Percentiles rank a stretch among this genome's conserved stretches.
phyloP scores from a whole-genome alignment of 345 rosid genomes.

The Noccaea caerulescens region DNA sequence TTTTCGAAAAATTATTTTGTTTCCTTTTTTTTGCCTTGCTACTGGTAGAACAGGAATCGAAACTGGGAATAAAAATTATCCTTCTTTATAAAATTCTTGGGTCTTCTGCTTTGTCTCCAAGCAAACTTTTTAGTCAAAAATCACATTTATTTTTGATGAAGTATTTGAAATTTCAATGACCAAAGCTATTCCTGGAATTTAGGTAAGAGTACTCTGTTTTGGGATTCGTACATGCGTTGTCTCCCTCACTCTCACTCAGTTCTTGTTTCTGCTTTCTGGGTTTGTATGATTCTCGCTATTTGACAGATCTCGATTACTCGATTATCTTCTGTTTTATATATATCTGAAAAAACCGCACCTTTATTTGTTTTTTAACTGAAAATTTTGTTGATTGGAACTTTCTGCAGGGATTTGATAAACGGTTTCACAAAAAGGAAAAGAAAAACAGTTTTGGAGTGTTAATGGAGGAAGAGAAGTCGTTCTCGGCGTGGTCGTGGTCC shows the following conservation, averaged over 20 bases:
- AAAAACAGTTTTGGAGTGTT: background rate
- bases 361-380: conserved; percentile 23
- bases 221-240: conserved; percentile 1
- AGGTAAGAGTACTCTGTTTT: conserved; percentile 43
- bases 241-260: conserved; percentile 16
- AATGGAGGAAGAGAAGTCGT: conserved; percentile 66
- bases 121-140: conserved; percentile 50
- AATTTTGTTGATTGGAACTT: background rate
- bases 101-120: conserved; percentile 61
- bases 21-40: background rate
- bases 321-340: background rate
- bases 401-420: conserved; percentile 44
- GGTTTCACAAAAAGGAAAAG: background rate
- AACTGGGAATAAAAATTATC: conserved; percentile 14
- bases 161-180: conserved; percentile 12
- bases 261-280: conserved; percentile 15
- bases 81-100: conserved; percentile 27
- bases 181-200: conserved; percentile 5
- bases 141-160: background rate
- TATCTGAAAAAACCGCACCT: background rate
- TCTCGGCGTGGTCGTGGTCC: conserved; percentile 81
- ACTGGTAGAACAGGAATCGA: conserved; percentile 23
- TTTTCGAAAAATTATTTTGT: background rate
- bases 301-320: background rate
- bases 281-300: background rate